Conservation (phyloP, 495 filamentous ascomycete species). For the Gamarada debralockiae region DNA sequence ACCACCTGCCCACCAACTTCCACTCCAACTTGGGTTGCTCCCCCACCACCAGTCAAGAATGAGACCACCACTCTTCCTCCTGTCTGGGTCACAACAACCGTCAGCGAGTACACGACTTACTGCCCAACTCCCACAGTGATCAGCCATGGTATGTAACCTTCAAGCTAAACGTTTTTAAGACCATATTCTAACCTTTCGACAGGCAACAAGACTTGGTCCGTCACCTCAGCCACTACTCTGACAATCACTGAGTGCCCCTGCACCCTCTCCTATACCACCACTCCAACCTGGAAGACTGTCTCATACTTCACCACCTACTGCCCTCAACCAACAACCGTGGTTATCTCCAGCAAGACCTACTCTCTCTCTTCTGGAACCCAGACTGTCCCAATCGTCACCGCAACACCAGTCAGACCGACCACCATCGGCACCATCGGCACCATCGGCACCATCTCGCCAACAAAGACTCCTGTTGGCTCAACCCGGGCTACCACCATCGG, state of each 20-base stretch:
- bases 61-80: too few species aligned
- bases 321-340: slow-evolving; percentile 21
- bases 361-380: slow-evolving; percentile 14
- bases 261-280: slow-evolving; percentile 30
- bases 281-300: not conserved
- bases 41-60: not conserved
- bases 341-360: slow-evolving; percentile 12
- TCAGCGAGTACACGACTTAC: too few species aligned
- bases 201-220: too few species aligned
- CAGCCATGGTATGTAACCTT: too few species aligned
- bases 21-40: too few species aligned
- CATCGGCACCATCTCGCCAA: slow-evolving; percentile 1
- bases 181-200: too few species aligned
- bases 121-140: not conserved
- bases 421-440: too few species aligned
- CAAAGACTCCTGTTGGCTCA: slow-evolving; percentile 18
- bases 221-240: slow-evolving; percentile 30
- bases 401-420: not conserved
- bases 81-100: too few species aligned
- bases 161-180: too few species aligned
- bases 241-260: slow-evolving; percentile 39
- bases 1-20: too few species aligned
- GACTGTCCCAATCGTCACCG: slow-evolving; percentile 21
- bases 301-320: slow-evolving; percentile 12
- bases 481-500: slow-evolving; percentile 19